phyloP scores from a whole-genome alignment of 2,329 filamentous ascomycete genomes.

The Dothideomycetes sp. region DNA sequence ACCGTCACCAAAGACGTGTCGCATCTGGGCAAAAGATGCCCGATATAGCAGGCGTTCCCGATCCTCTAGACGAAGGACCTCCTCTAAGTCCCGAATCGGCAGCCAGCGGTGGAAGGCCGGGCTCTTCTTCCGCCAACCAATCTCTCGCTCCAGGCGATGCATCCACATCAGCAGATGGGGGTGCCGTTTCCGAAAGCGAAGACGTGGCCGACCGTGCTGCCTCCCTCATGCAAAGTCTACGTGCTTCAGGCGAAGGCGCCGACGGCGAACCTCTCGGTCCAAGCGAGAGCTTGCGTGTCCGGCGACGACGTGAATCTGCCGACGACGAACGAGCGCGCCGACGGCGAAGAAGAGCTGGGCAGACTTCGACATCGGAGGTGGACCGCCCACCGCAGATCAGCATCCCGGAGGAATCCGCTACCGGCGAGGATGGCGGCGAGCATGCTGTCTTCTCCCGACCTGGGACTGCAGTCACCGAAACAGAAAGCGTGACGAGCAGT shows the following conservation, averaged over 20 bases:
- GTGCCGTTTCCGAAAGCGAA: slow-evolving; percentile 38
- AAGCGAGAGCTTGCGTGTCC: slow-evolving; percentile 36
- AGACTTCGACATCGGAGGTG: slow-evolving; percentile 18
- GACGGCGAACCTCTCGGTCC: slow-evolving; percentile 35
- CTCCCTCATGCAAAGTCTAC: slow-evolving; percentile 71
- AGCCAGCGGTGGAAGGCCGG: not conserved
- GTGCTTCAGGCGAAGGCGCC: slow-evolving; percentile 45
- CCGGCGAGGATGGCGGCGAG: slow-evolving; percentile 9
- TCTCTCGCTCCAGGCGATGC: not conserved
- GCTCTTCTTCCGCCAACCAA: not conserved
- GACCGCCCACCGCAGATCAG: slow-evolving; percentile 20
- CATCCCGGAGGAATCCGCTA: slow-evolving; percentile 21
- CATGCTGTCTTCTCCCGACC: slow-evolving; percentile 10
- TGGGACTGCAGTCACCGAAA: slow-evolving; percentile 7
- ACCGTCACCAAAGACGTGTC: slow-evolving; percentile 78
- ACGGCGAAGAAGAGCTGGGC: slow-evolving; percentile 42
- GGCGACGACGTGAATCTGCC: slow-evolving; percentile 61
- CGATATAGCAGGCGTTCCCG: slow-evolving; percentile 33
- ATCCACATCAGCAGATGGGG: slow-evolving; percentile 14
- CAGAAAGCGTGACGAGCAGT: slow-evolving; percentile 2
- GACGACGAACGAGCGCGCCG: slow-evolving; percentile 65
- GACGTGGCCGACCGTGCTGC: slow-evolving; percentile 81
- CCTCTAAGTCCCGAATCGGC: not conserved
- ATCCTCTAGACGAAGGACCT: slow-evolving; percentile 13
- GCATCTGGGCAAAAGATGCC: slow-evolving; percentile 85